Percentiles rank a stretch among this genome's conserved stretches.
These are phyloP conservation scores for Infundibulicybe gibba DNA, from an alignment of 768 basidiomycete species.

Conservation along the genomic window DNA sequence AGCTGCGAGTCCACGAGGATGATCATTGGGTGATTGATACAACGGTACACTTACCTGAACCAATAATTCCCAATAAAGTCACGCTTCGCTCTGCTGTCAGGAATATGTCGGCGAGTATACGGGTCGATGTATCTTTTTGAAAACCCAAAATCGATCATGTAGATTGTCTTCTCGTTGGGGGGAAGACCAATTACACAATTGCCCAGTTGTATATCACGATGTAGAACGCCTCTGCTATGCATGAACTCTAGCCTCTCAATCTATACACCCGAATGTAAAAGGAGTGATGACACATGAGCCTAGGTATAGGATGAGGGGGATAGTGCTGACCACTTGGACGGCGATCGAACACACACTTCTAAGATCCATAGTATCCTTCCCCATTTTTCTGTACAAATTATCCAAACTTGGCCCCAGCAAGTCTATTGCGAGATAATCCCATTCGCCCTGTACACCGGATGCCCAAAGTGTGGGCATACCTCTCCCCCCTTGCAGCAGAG, in stretches of 20 bases:
- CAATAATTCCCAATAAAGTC: conserved; percentile 85
- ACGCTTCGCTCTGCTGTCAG: conserved; percentile 60
- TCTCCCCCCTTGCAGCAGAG: conserved; percentile 62
- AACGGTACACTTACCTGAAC: conserved; percentile 54
- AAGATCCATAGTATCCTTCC: conserved; percentile 60
- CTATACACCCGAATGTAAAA: conserved; percentile 30
- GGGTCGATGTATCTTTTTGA: conserved; percentile 76
- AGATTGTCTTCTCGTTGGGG: conserved; percentile 57
- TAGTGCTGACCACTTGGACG: conserved; percentile 63
- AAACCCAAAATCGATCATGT: conserved; percentile 88
- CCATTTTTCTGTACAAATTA: conserved; percentile 50
- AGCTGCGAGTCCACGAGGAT: conserved; percentile 25
- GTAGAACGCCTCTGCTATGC: conserved; percentile 70
- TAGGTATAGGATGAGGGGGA: neutral
- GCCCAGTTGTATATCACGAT: conserved; percentile 78
- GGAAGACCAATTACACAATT: conserved; percentile 66
- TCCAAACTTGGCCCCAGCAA: conserved; percentile 71
- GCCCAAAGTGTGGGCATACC: conserved; percentile 77
- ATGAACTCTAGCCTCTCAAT: conserved; percentile 71
- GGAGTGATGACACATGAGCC: neutral
- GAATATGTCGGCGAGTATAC: conserved; percentile 62
- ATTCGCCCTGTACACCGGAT: conserved; percentile 49
- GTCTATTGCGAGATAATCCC: conserved; percentile 77
- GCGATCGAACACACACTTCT: conserved; percentile 73
- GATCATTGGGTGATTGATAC: conserved; percentile 1